Evolutionary conservation across 257 asterid species (phyloP).

Genomic region (Datura wrightii): DNA sequence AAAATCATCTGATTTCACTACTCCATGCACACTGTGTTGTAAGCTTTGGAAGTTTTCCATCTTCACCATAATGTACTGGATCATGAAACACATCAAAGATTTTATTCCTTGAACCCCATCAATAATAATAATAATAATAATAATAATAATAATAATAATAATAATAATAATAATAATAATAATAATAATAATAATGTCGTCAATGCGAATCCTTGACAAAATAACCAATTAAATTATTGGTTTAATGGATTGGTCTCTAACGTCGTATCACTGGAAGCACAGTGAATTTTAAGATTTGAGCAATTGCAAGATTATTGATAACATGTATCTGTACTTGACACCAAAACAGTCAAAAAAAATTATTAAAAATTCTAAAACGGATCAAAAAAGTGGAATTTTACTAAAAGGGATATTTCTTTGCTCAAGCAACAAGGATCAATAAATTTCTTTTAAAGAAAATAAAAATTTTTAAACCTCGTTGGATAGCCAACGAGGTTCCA

Average conservation of each 20-base stretch:
- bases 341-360: too few relatives aligned
- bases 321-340: too few relatives aligned
- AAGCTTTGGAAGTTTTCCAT: constrained; percentile 15
- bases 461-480: too few relatives aligned
- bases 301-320: neutral
- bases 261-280: neutral
- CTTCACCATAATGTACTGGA: constrained; percentile 13
- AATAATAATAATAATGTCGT: neutral
- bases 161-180: too few relatives aligned
- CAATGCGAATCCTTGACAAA: neutral
- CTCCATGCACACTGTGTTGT: constrained; percentile 20
- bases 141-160: too few relatives aligned
- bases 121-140: neutral
- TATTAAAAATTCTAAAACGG: too few relatives aligned
- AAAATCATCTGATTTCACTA: constrained; percentile 14
- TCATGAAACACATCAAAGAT: constrained; percentile 10
- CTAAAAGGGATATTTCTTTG: too few relatives aligned
- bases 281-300: neutral
- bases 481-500: too few relatives aligned
- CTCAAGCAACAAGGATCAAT: too few relatives aligned
- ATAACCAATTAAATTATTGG: constrained; percentile 15
- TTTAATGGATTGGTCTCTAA: neutral
- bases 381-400: too few relatives aligned
- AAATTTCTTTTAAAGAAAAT: too few relatives aligned
- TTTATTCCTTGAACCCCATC: neutral